These are phyloP conservation scores for Rhizoclosmatium globosum DNA, from an alignment of 192 early-diverging fungal species.

Conservation along the genomic window DNA sequence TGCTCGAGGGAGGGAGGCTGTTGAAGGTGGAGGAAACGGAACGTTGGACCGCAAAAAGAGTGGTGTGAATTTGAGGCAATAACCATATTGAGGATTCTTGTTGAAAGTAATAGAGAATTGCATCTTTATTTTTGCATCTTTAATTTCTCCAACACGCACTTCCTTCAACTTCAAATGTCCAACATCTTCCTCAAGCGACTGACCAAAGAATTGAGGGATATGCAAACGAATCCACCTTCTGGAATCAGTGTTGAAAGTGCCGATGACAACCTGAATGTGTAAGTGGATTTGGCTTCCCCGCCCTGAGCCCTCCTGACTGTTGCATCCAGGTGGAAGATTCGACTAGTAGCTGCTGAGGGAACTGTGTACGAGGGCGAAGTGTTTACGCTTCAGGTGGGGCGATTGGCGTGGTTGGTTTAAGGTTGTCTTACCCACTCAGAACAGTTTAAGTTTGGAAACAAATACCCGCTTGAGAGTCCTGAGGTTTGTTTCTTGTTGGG, in stretches of 20 bases:
- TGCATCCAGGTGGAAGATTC: slow-evolving; percentile 47
- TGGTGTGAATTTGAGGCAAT: too few relatives aligned
- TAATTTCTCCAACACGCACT: background rate
- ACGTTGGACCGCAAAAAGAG: too few relatives aligned
- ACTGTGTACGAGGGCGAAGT: slow-evolving; percentile 53
- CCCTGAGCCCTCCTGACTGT: too few relatives aligned
- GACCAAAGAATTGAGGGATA: slow-evolving; percentile 56
- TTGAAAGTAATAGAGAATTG: too few relatives aligned
- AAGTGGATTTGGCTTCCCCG: too few relatives aligned
- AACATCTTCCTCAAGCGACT: slow-evolving; percentile 58
- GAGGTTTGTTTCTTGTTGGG: slow-evolving; percentile 41
- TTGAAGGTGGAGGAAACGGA: background rate
- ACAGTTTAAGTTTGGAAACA: slow-evolving; percentile 55
- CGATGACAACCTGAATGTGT: slow-evolving; percentile 47
- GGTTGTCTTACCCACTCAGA: background rate
- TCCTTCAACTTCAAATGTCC: slow-evolving; percentile 40
- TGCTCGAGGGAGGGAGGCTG: background rate
- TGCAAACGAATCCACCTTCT: slow-evolving; percentile 51
- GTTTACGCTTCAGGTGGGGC: slow-evolving; percentile 50
- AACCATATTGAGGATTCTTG: too few relatives aligned
- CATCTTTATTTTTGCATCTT: background rate
- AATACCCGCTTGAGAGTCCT: slow-evolving; percentile 61
- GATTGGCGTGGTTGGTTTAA: background rate
- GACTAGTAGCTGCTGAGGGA: slow-evolving; percentile 47
- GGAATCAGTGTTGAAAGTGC: slow-evolving; percentile 47